Base-by-base conservation (phyloP, 2,329 filamentous ascomycete species). In the Teratosphaeria zuluensis region DNA sequence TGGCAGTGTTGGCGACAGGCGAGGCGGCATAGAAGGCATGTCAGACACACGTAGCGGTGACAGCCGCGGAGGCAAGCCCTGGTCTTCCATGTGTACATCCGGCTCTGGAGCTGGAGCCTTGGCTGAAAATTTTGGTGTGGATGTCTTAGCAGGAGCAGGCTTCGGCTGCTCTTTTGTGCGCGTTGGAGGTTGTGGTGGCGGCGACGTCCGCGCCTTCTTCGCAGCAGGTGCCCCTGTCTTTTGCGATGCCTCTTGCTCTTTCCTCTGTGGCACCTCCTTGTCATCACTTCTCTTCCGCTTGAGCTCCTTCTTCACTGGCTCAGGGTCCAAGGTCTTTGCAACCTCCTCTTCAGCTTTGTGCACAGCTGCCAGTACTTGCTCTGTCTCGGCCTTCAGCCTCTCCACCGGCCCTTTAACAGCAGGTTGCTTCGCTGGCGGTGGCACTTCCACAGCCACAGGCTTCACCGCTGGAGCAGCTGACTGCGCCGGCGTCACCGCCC, bases 1-100 rank as follows among this genome's bases (percentile, higher is more conserved):
- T 6, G 82, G 82, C 3, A 85, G 73, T 14, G 80, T 82, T 3
- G 82, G 81, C 4, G 82, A 84, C n/a, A 84, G 70, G 38, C 83
- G 74, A 8, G 76, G 74, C 8, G 82, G 82, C 19, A 84, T 69
- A 9, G 76, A 74, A 11, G 82, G 82, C 19, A 84, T 69, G 5
- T 73, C 70, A 14, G 73, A 73, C 32, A 74, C 62, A 16, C 72
- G 61, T 52, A 59, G 35, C 31, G 59, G 61, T n/a, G 61, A 61
- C n/a, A 64, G 57, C 28, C 53, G 52, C 32, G 62, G 62, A 54
- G 64, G 61, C 30, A 65, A 54, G 19, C 53, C 54, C 9, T 51
- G 24, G 6, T 59, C 56, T 21, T 61, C 51, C 21, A 38, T 33
- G 12, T 35, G 53, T 55, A 21, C 19, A 7, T 33, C 53, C 42